Conservation (phyloP, 2,329 filamentous ascomycete species). For the Trichoderma brevicompactum region DNA sequence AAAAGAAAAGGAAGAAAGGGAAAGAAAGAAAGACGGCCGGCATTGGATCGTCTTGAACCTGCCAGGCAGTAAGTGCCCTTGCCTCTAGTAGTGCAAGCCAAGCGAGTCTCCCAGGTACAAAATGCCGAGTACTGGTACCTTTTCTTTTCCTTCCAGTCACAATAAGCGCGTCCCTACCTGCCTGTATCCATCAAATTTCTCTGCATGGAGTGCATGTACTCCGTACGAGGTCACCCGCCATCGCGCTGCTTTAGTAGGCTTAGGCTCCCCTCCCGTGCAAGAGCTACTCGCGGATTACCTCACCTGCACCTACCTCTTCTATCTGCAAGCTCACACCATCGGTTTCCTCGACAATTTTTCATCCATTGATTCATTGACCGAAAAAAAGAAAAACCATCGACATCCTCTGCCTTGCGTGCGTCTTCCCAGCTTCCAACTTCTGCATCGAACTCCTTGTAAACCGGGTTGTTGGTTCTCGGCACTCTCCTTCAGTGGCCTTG, state of each 20-base stretch:
- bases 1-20: background rate
- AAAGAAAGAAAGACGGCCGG: background rate
- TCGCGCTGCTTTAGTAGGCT: conserved; percentile 19
- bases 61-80: background rate
- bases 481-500: background rate
- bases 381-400: background rate
- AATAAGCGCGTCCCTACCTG: conserved; percentile 22
- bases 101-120: conserved; percentile 5
- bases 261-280: conserved; percentile 20
- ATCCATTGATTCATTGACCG: conserved; percentile 5
- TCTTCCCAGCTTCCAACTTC: background rate
- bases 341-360: background rate
- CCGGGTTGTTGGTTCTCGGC: conserved; percentile 5
- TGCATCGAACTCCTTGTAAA: background rate
- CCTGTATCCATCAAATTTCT: conserved; percentile 26
- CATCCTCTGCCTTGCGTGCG: background rate
- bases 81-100: background rate
- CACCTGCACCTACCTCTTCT: background rate
- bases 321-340: conserved; percentile 7
- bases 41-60: background rate
- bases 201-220: conserved; percentile 16
- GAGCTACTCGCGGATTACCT: conserved; percentile 25
- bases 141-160: background rate
- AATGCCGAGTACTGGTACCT: background rate
- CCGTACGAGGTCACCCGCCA: conserved; percentile 26